These are phyloP conservation scores for Fusarium veterinarium DNA, from an alignment of 2,329 filamentous ascomycete species.

Conservation along the genomic window DNA sequence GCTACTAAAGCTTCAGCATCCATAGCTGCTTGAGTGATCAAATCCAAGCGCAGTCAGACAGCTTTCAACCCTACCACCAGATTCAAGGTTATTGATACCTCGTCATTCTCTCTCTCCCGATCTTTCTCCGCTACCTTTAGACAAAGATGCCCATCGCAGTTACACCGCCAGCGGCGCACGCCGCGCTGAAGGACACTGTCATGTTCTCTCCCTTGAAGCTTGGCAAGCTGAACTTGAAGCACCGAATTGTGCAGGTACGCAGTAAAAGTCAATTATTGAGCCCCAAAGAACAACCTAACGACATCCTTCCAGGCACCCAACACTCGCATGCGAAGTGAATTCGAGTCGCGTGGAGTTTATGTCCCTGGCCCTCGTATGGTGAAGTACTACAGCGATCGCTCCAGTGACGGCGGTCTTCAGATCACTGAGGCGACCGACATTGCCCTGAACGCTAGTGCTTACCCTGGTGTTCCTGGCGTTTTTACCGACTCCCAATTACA, in stretches of 20 bases:
- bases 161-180: constrained; percentile 31
- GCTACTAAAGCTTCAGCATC: constrained; percentile 13
- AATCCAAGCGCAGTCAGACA: not conserved
- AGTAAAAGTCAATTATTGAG: accelerated
- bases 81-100: not conserved
- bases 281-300: not conserved
- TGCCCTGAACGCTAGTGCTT: constrained; percentile 45
- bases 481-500: constrained; percentile 46
- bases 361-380: constrained; percentile 46
- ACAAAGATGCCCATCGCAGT: constrained; percentile 29
- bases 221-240: constrained; percentile 48
- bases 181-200: constrained; percentile 43
- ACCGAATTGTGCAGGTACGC: constrained; percentile 52
- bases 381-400: constrained; percentile 49
- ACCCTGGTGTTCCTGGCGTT: constrained; percentile 46
- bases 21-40: not conserved
- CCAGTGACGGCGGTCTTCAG: constrained; percentile 47
- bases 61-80: not conserved
- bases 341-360: constrained; percentile 49
- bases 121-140: constrained; percentile 19
- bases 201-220: constrained; percentile 52
- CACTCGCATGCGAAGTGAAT: constrained; percentile 33
- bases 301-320: not conserved
- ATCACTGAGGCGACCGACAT: constrained; percentile 49
- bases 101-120: no score